phyloP scores from a whole-genome alignment of 257 asterid species.

The Solanum lignicaule region DNA sequence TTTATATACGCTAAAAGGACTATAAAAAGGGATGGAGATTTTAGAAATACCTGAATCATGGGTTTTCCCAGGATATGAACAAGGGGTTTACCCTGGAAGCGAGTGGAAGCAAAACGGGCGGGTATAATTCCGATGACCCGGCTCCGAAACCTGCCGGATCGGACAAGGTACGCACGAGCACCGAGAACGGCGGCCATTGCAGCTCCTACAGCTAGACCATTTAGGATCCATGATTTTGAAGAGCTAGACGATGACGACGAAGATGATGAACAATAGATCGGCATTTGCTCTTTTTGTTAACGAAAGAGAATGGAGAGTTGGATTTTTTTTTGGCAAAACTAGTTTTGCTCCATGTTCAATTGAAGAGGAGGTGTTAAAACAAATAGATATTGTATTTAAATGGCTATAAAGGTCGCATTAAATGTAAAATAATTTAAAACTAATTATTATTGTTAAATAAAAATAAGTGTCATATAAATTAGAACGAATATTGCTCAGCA shows the following conservation, averaged over 20 bases:
- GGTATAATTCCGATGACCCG: slow-evolving; percentile 90
- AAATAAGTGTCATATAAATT: too few species aligned
- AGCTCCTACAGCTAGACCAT: slow-evolving; percentile 42
- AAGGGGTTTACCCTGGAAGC: slow-evolving; percentile 87
- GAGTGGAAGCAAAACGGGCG: slow-evolving; percentile 83
- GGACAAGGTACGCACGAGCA: slow-evolving; percentile 45
- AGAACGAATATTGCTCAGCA: too few species aligned
- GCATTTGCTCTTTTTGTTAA: slow-evolving; percentile 10
- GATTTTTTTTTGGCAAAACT: neutral
- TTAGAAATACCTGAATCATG: slow-evolving; percentile 72
- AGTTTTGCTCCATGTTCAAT: neutral
- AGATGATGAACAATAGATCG: slow-evolving; percentile 17
- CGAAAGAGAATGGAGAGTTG: neutral
- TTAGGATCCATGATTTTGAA: slow-evolving; percentile 39
- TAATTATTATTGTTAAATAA: too few species aligned
- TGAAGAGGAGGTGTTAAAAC: neutral
- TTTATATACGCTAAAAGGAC: neutral
- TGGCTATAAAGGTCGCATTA: neutral
- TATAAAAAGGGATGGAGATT: neutral
- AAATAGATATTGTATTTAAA: neutral
- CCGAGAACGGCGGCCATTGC: slow-evolving; percentile 44
- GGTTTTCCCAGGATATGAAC: slow-evolving; percentile 82
- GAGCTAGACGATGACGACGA: slow-evolving; percentile 31
- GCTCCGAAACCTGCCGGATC: slow-evolving; percentile 50
- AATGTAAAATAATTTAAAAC: neutral